A percentile compares a stretch with the other conserved stretches of the same genome.
Conservation (phyloP, 257 asterid genomes). For the Solanum pennellii region DNA sequence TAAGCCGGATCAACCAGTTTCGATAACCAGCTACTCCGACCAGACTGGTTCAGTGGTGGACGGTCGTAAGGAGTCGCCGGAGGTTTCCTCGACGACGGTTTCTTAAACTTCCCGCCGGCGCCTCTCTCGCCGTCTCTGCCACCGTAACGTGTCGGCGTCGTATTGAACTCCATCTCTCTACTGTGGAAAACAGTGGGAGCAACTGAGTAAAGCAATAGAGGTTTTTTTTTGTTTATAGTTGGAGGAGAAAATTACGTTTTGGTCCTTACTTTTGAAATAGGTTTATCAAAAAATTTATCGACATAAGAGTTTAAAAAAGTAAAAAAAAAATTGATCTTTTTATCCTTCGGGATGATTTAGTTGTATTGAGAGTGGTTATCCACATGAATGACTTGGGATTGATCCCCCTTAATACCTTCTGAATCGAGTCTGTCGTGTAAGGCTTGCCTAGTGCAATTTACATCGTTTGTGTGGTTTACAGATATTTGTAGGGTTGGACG, state of each 20-base stretch:
- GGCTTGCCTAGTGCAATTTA: rapidly evolving
- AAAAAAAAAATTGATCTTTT: too few relatives aligned
- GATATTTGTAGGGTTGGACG: too few relatives aligned
- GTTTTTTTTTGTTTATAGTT: neutral
- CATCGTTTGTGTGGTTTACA: rapidly evolving
- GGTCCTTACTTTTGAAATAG: neutral
- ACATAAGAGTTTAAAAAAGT: neutral
- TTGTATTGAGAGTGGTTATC: too few relatives aligned
- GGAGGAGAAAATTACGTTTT: neutral
- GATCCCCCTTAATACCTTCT: rapidly evolving
- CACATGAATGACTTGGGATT: too few relatives aligned
- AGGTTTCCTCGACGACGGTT: slow-evolving; percentile 11
- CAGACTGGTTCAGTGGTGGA: neutral
- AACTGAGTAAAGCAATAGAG: neutral
- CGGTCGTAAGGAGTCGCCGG: slow-evolving; percentile 28
- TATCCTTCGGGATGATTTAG: too few relatives aligned
- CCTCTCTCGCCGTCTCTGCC: slow-evolving; percentile 14
- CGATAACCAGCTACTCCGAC: slow-evolving; percentile 20
- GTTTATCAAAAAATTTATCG: neutral
- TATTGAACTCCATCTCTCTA: slow-evolving; percentile 6
- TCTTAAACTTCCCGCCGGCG: slow-evolving; percentile 30
- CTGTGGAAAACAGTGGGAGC: neutral
- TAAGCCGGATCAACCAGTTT: slow-evolving; percentile 36
- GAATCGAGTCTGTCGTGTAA: too few relatives aligned
- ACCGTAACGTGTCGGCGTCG: slow-evolving; percentile 10